These are phyloP conservation scores for Castanea crenata DNA, from an alignment of 306 rosid genomes.

Conservation along the genomic window DNA sequence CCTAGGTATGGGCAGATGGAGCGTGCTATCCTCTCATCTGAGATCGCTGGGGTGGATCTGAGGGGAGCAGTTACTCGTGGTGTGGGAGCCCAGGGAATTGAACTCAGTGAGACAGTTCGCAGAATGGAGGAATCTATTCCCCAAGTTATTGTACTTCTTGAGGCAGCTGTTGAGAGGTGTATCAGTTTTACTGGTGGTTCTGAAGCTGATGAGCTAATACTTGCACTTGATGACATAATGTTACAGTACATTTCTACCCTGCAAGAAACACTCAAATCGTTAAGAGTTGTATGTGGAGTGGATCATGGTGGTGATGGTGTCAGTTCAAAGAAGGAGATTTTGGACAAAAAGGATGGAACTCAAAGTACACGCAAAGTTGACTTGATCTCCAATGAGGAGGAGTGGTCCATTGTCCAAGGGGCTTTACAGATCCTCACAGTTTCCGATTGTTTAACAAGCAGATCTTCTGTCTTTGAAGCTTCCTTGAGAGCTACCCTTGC, in stretches of 20 bases:
- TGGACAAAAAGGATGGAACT: slow-evolving; percentile 74
- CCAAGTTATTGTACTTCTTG: slow-evolving; percentile 87
- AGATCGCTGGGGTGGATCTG: slow-evolving; percentile 90
- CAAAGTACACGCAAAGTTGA: slow-evolving; percentile 71
- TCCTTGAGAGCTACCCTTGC: slow-evolving; percentile 94
- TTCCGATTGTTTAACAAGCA: slow-evolving; percentile 92
- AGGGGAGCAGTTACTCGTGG: slow-evolving; percentile 99
- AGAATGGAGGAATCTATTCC: slow-evolving; percentile 99
- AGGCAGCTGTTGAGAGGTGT: slow-evolving; percentile 96
- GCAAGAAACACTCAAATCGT: slow-evolving; percentile 89
- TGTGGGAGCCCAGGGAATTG: slow-evolving; percentile 98
- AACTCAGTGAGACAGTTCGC: slow-evolving; percentile 98
- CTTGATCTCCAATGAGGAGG: slow-evolving; percentile 84
- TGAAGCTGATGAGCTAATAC: slow-evolving; percentile 92
- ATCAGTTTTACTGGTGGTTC: slow-evolving; percentile 97
- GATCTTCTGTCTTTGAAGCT: slow-evolving; percentile 98
- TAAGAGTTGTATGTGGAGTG: slow-evolving; percentile 91
- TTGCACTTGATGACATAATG: slow-evolving; percentile 92
- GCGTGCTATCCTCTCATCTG: slow-evolving; percentile 92
- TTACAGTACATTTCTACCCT: slow-evolving; percentile 77
- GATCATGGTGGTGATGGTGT: slow-evolving; percentile 65
- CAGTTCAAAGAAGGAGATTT: slow-evolving; percentile 61
- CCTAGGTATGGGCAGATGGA: slow-evolving; percentile 97
- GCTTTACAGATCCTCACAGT: slow-evolving; percentile 96
- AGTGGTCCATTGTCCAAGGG: slow-evolving; percentile 99